Percentiles rank a stretch among this genome's conserved stretches.
phyloP scores from a whole-genome alignment of 2,329 filamentous ascomycete genomes.

The Xylariaceae sp. region DNA sequence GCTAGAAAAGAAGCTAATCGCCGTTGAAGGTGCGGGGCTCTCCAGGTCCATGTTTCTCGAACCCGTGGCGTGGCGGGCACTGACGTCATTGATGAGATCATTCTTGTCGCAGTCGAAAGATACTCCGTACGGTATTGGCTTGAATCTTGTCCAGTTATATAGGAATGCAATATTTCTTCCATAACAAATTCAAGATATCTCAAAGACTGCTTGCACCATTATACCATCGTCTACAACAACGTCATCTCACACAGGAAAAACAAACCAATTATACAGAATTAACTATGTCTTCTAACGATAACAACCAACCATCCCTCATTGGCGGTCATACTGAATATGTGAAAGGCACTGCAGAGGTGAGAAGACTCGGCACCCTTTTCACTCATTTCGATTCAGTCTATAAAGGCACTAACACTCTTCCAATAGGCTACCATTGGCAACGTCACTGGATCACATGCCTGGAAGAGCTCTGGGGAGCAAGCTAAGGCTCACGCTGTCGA shows the following conservation, averaged over 20 bases:
- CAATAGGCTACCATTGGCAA: slow-evolving; percentile 64
- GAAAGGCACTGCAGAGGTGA: slow-evolving; percentile 71
- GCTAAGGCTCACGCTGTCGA: slow-evolving; percentile 69
- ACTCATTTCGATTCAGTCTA: neutral
- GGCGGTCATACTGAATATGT: slow-evolving; percentile 70
- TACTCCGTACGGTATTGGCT: too few species aligned
- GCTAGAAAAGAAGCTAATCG: too few species aligned
- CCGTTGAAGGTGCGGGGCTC: too few species aligned
- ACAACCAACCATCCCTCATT: slow-evolving; percentile 62
- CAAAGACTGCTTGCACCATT: too few species aligned
- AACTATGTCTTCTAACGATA: slow-evolving; percentile 43
- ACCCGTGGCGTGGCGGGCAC: neutral
- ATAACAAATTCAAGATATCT: neutral
- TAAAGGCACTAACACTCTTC: neutral
- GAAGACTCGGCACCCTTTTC: slow-evolving; percentile 18
- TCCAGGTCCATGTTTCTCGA: too few species aligned
- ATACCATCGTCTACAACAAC: too few species aligned
- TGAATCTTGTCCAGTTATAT: too few species aligned
- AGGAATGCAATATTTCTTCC: too few species aligned
- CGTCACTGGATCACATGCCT: slow-evolving; percentile 66
- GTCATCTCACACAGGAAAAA: neutral
- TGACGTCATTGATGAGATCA: slow-evolving; percentile 31
- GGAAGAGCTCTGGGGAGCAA: slow-evolving; percentile 68
- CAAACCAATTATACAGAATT: neutral
- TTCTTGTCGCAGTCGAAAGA: neutral